A percentile compares a stretch with the other conserved stretches of the same genome.
Conservation (phyloP, 495 filamentous ascomycete genomes). For the Hypoxylon fuscum region DNA sequence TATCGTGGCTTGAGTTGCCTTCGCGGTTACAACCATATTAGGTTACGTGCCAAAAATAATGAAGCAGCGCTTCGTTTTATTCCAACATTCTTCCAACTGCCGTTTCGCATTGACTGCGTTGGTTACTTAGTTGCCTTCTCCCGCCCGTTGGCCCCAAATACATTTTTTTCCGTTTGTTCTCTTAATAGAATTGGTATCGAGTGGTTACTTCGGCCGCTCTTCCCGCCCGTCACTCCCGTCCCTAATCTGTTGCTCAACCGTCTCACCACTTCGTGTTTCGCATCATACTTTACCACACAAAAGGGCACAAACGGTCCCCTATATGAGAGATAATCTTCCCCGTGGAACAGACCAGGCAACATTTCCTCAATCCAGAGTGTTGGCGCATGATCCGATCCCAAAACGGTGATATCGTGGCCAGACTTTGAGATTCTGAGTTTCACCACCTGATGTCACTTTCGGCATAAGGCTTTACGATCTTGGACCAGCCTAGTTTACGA, state of each 20-base stretch:
- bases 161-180: constrained; percentile 23
- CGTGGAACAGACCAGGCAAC: not conserved
- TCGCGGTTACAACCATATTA: constrained; percentile 7
- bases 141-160: not conserved
- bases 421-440: not conserved
- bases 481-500: not conserved
- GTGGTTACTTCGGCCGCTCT: constrained; percentile 10
- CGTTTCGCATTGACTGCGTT: constrained; percentile 35
- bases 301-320: constrained; percentile 3
- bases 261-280: constrained; percentile 27
- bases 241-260: constrained; percentile 17
- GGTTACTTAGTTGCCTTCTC: constrained; percentile 4
- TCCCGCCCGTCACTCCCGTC: constrained; percentile 11
- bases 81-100: constrained; percentile 15
- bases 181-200: constrained; percentile 14
- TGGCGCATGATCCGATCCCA: not conserved
- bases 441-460: constrained; percentile 8
- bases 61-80: constrained; percentile 38
- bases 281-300: constrained; percentile 12
- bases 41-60: constrained; percentile 24
- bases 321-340: constrained; percentile 16
- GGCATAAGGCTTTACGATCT: constrained; percentile 11
- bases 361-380: constrained; percentile 2
- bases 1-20: constrained; percentile 19
- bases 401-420: not conserved